These are phyloP conservation scores for Geotrichum fermentans DNA, from an alignment of 1,139 yeast species.

Conservation along the genomic window DNA sequence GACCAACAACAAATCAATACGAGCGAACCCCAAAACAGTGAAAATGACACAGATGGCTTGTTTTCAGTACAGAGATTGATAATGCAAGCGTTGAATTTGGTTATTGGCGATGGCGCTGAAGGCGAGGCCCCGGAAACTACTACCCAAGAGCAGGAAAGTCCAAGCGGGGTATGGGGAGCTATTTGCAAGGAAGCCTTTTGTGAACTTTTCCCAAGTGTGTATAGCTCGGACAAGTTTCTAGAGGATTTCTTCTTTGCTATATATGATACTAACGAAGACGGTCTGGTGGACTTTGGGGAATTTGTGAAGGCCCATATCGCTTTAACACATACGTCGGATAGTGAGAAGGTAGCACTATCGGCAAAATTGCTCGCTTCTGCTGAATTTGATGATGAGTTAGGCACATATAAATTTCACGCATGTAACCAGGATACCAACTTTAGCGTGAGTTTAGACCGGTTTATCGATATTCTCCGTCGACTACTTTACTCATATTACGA, in stretches of 20 bases:
- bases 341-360: slow-evolving; percentile 12
- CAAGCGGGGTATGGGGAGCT: slow-evolving; percentile 14
- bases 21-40: no score
- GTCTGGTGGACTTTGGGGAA: slow-evolving; percentile 26
- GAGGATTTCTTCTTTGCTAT: slow-evolving; percentile 22
- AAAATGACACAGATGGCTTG: no score
- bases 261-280: slow-evolving; percentile 27
- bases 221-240: slow-evolving; percentile 16
- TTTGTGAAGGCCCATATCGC: slow-evolving; percentile 20
- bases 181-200: slow-evolving; percentile 20
- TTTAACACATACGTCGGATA: slow-evolving; percentile 7
- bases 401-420: slow-evolving; percentile 6
- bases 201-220: slow-evolving; percentile 23
- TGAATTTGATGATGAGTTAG: slow-evolving; percentile 5
- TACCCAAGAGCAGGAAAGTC: no score
- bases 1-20: no score
- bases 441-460: slow-evolving; percentile 1
- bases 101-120: not conserved
- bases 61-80: not conserved
- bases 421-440: slow-evolving; percentile 6
- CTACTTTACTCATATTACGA: slow-evolving; percentile 24
- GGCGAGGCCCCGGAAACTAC: no score
- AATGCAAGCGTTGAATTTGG: not conserved
- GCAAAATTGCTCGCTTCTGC: slow-evolving; percentile 3
- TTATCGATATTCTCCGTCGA: slow-evolving; percentile 18